Base-by-base conservation (phyloP, 1,284 basidiomycete species). In the Cryptococcus hybrid region DNA sequence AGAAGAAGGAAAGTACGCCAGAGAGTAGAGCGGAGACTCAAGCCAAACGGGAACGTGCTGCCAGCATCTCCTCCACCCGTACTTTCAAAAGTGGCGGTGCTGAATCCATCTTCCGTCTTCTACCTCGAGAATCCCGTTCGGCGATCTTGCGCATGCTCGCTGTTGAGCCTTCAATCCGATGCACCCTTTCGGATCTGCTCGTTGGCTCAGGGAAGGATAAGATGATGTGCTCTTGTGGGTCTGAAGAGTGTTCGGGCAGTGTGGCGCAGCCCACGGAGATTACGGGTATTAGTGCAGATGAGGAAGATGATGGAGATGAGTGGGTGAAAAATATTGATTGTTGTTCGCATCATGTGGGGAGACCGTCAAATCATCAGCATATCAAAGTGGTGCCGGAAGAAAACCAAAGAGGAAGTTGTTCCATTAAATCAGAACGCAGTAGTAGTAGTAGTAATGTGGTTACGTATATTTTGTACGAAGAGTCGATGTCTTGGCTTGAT, bases 81-180 rank as follows among this genome's bases (percentile, higher is more conserved):
- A 91, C 92, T n/a, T 88, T 86, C 83, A 83, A 88, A 74, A 83
- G 80, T 7, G 90, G 88, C 45, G 90, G 90, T 7, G 88, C 91
- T n/a, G 95, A 99, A 77, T 93, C 90, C 37, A 96, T 99, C 73
- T 99, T 99, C 84, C 86, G 93, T n/a, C 82, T 99, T 5, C 82
- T 99, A 18, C 95, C 95, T 5, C 88, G 95, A 58, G 95, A 98
- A 79, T 88, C 90, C 13, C 85, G 93, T 45, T 83, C 86, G 12
- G 92, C 90, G 8, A 82, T 99, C 55, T 88, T 92, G 60, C 85
- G 94, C 54, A 99, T 99, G 96, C 83, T 99, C 68, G 88, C 87
- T 60, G 85, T 98, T 55, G 93, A 98, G 74, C 91, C 94, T 1
- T 81, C 83, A 7, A 85, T 88, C 55, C 86, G 96, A 40, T 96